Evolutionary conservation across 768 basidiomycete genomes (phyloP).

Genomic region (Nidularia pulvinata): DNA sequence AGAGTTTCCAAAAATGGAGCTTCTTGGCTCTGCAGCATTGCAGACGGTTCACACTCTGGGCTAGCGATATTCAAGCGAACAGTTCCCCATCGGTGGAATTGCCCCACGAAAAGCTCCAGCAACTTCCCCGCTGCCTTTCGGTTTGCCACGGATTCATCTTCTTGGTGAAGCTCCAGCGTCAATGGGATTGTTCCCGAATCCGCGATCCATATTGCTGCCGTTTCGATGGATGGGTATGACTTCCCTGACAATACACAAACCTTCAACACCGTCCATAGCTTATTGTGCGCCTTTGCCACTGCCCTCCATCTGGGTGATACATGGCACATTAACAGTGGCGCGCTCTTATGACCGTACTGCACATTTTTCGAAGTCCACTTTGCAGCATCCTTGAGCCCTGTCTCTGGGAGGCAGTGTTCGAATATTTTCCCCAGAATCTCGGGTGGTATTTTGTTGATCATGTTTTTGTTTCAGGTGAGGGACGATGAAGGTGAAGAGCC

Average conservation of each 20-base stretch:
- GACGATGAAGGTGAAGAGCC: too few species aligned
- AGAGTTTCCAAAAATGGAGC: background rate
- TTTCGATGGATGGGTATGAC: background rate
- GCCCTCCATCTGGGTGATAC: background rate
- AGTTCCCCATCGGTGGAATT: background rate
- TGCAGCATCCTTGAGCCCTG: background rate
- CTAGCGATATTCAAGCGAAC: background rate
- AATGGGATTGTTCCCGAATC: background rate
- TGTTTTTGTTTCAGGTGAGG: background rate
- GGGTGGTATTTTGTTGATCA: background rate
- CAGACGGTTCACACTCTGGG: background rate
- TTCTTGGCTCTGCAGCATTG: background rate
- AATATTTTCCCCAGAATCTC: background rate
- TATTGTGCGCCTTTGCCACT: background rate
- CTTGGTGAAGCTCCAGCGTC: background rate
- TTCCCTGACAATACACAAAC: background rate
- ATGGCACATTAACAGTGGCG: background rate
- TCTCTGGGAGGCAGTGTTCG: background rate
- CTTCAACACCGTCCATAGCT: background rate
- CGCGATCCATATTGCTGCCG: background rate
- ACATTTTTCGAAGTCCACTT: background rate
- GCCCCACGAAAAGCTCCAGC: background rate
- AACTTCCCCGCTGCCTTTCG: background rate
- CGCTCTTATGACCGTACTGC: background rate
- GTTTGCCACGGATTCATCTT: background rate